Evolutionary conservation across 768 basidiomycete species (phyloP).

Genomic region (Phallus indusiatus): DNA sequence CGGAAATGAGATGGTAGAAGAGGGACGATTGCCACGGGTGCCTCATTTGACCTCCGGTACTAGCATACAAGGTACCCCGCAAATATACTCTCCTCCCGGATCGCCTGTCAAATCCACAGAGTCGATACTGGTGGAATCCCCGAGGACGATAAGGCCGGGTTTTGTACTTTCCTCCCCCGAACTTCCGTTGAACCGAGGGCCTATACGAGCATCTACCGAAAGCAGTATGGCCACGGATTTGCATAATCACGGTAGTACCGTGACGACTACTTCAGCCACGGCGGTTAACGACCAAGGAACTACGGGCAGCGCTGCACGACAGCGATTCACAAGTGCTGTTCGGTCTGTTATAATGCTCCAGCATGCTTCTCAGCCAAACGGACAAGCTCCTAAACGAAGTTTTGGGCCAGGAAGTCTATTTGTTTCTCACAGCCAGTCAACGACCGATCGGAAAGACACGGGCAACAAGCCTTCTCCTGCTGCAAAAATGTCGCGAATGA

Average conservation of each 20-base stretch:
- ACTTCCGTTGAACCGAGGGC: neutral
- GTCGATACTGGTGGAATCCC: neutral
- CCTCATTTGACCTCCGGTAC: neutral
- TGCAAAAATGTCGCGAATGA: conserved; percentile 43
- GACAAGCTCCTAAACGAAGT: neutral
- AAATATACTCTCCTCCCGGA: neutral
- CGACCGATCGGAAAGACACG: neutral
- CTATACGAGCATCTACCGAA: too few relatives aligned
- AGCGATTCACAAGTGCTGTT: conserved; percentile 34
- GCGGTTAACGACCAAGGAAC: conserved; percentile 15
- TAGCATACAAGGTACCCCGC: neutral
- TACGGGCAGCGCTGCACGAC: conserved; percentile 6
- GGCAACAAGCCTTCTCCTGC: conserved; percentile 20
- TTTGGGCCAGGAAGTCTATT: conserved; percentile 3
- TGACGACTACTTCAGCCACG: conserved; percentile 16
- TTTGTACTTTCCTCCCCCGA: neutral
- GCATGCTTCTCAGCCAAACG: conserved; percentile 22
- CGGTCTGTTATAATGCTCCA: conserved; percentile 39
- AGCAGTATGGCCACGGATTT: too few relatives aligned
- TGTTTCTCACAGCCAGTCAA: conserved; percentile 13
- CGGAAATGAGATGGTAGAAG: neutral
- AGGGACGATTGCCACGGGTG: neutral
- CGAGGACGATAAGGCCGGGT: neutral
- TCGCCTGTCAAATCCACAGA: neutral
- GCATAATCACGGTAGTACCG: too few relatives aligned